These are phyloP conservation scores for Alternaria consortialis DNA, from an alignment of 2,329 filamentous ascomycete species.

Conservation along the genomic window DNA sequence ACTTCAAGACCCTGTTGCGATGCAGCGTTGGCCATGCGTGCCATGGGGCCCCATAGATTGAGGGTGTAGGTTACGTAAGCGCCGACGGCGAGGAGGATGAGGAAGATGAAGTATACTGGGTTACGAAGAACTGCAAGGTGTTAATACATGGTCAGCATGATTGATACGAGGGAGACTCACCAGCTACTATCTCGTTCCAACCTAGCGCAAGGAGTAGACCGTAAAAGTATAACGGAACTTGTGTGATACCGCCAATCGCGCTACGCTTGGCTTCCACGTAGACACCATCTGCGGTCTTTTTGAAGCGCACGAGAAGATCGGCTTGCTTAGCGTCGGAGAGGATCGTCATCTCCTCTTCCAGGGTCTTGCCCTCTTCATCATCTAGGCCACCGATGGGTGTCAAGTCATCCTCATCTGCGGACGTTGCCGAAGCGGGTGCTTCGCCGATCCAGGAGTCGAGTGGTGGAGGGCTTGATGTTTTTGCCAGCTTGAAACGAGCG, in stretches of 20 bases:
- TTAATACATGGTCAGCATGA: constrained; percentile 7
- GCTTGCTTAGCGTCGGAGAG: constrained; percentile 88
- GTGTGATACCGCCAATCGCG: constrained; percentile 92
- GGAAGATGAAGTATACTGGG: constrained; percentile 88
- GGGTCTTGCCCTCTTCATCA: constrained; percentile 90
- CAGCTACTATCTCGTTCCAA: constrained; percentile 98
- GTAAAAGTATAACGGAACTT: constrained; percentile 95
- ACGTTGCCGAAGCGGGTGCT: constrained; percentile 75
- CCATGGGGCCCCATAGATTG: constrained; percentile 94
- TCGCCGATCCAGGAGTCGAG: constrained; percentile 83
- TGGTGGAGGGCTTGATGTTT: constrained; percentile 80
- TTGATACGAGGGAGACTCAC: constrained; percentile 63
- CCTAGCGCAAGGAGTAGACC: constrained; percentile 85
- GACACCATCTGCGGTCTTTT: constrained; percentile 97
- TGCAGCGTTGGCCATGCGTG: constrained; percentile 93
- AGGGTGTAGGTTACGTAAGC: constrained; percentile 92
- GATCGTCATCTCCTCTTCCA: constrained; percentile 97
- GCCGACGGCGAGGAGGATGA: constrained; percentile 77
- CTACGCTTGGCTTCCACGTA: constrained; percentile 98
- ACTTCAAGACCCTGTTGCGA: constrained; percentile 87
- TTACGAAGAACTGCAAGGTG: constrained; percentile 80
- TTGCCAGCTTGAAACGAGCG: constrained; percentile 79
- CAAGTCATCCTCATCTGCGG: constrained; percentile 90
- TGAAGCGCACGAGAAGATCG: constrained; percentile 92
- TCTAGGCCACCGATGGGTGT: constrained; percentile 91